A percentile compares a stretch with the other conserved stretches of the same genome.
Evolutionary conservation across 192 early-diverging fungal species (phyloP).

Genomic region (Coemansia sp.): DNA sequence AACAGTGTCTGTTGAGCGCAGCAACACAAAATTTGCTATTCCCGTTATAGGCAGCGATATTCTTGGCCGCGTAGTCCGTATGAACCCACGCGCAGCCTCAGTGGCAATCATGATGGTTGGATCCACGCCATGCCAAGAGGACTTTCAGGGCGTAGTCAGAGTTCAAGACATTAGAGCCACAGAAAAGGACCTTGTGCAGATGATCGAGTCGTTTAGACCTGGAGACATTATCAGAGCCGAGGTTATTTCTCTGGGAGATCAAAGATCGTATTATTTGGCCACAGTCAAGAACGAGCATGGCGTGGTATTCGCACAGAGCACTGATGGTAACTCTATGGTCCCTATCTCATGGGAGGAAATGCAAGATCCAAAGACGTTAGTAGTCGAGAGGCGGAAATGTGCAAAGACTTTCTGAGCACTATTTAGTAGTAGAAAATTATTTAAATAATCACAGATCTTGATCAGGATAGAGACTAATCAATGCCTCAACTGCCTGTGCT

Average conservation of each 20-base stretch:
- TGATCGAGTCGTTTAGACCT: slow-evolving; percentile 87
- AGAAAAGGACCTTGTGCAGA: slow-evolving; percentile 92
- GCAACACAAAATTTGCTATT: slow-evolving; percentile 69
- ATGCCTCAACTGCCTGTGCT: neutral
- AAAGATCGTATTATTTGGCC: slow-evolving; percentile 85
- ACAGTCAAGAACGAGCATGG: slow-evolving; percentile 94
- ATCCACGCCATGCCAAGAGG: slow-evolving; percentile 74
- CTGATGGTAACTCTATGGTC: slow-evolving; percentile 81
- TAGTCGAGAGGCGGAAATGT: slow-evolving; percentile 89
- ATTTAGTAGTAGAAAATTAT: no score
- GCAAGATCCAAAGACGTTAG: slow-evolving; percentile 90
- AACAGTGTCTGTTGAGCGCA: slow-evolving; percentile 60
- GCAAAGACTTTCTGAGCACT: slow-evolving; percentile 72
- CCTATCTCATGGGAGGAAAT: slow-evolving; percentile 98
- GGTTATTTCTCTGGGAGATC: slow-evolving; percentile 92
- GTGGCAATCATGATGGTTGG: slow-evolving; percentile 93
- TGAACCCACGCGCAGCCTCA: slow-evolving; percentile 84
- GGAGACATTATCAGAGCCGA: slow-evolving; percentile 90
- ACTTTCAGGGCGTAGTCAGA: slow-evolving; percentile 89
- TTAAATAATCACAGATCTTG: neutral
- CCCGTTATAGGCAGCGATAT: slow-evolving; percentile 79
- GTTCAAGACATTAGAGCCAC: slow-evolving; percentile 94
- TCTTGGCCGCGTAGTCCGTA: slow-evolving; percentile 85
- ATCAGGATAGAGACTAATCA: neutral
- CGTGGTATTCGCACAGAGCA: slow-evolving; percentile 90